Evolutionary conservation across 2,329 filamentous ascomycete genomes (phyloP), one percentile per base, ranked within the genome.

Genomic region (Sarocladium brachiariae): DNA sequence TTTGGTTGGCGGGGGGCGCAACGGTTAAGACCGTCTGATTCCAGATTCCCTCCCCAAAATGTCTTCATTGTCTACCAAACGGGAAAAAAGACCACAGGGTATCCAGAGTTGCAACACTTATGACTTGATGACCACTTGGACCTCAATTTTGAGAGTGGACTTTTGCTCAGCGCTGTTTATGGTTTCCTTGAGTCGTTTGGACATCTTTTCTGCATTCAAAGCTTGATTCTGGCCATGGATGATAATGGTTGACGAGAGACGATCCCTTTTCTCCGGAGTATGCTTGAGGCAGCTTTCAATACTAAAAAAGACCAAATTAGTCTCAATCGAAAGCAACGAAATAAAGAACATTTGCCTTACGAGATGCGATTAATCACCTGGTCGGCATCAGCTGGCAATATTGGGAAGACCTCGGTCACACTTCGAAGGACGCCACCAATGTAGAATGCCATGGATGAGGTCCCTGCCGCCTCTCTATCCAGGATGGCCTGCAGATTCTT

Each of bases 361-460:
- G 59, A 68, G 45, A 78, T 58, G 14, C 57, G 59, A 4, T 63
- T 61, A 13, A 55, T 55, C 2, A 78, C 55, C 16, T 67, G 60
- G 0, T 62, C 56, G n/a, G 59, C 55, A 2, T 57, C 62, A 37
- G 56, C 61, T 2, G 76, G 77, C 50, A 64, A 63, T 0, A 65
- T 62, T 1, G 74, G 71, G 27, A 72, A 63, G 1, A 78, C 41
- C 16, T 62, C 65, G 1, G 69, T 68, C 49, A 80, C 56, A 3
- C 72, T 60, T 11, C 65, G 63, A 3, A 75, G 72, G 25, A 77
- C 65, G 13, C 70, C 68, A 8, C 78, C 78, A 13, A 77, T 63
- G 52, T 79, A 80, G 49, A 72, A 70, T 9, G 75, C 71, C 77
- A 77, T 80, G 55, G 79, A 79, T 2, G 67, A 59, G 2, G 70